Base-by-base conservation (phyloP, 164 flowering plant genomes). In the Magnolia kwangsiensis region DNA sequence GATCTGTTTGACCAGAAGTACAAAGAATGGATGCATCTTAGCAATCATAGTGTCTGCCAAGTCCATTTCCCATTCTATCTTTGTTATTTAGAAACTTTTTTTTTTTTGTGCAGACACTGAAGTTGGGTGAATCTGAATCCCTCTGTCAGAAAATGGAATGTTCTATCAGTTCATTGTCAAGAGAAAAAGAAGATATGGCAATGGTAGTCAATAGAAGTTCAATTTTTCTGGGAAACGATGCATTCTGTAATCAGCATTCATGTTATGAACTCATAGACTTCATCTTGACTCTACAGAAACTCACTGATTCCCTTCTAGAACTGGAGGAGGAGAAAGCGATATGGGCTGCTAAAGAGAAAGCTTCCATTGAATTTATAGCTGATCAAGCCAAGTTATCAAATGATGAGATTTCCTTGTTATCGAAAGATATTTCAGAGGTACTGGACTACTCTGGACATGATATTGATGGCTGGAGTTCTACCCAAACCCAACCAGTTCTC, bases 281-380 rank as follows among this genome's bases (percentile, higher is more conserved):
- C 19, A 69, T 61, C 71, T 55, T 51, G 13, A 59, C 27, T 75
- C 24, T 82, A 76, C 86, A 96, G 99, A 93, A 89, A 87, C 88
- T 96, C 50, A 83, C 92, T 14, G 82, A 92, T 79, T 90, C 97
- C 71, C 96, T 96, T 81, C 72, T 96, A 84, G 88, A 88, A 78
- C 83, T 89, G 83, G 98, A 90, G 83, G 98, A 92, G 82, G 97
- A 92, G 80, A 94, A 83, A 76, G 97, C 96, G 66, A 83, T 92
- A 72, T 90, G 97, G 97, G 80, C 83, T n/a, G 81, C 91, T 1
- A 90, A 89, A 80, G 98, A 92, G 88, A 94, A 85, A 83, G 91
- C 87, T 82, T 85, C 86, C 4, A 45, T 89, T 80, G 82, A 87
- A 82, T 87, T 89, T 69, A 83, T 91, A 29, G 86, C 86, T 72